These are phyloP conservation scores for Effrenium voratum DNA, from an alignment of 73 alveolate genomes.

Conservation along the genomic window DNA sequence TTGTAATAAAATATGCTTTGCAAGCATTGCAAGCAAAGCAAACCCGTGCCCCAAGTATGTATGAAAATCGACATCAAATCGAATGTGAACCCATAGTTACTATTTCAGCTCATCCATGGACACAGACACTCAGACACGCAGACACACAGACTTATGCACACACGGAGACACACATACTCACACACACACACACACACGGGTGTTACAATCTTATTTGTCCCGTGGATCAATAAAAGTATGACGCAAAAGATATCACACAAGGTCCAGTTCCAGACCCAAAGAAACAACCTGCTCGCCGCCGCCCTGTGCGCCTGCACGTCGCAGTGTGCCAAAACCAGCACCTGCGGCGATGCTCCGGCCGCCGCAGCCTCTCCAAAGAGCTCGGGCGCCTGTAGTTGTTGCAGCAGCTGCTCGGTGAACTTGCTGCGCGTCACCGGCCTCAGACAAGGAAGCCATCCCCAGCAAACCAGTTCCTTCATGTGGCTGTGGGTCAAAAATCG, in stretches of 20 bases:
- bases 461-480: too few species aligned
- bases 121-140: too few species aligned
- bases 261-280: not conserved
- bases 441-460: too few species aligned
- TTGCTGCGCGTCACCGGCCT: not conserved
- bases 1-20: too few species aligned
- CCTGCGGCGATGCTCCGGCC: not conserved
- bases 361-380: not conserved
- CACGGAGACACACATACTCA: not conserved
- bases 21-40: too few species aligned
- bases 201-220: too few species aligned
- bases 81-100: too few species aligned
- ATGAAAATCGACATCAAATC: too few species aligned
- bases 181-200: not conserved
- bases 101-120: too few species aligned
- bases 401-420: not conserved
- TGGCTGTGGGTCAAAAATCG: too few species aligned
- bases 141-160: too few species aligned
- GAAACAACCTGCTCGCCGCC: not conserved
- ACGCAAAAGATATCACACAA: not conserved
- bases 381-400: not conserved
- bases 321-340: conserved; percentile 25
- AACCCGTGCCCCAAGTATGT: too few species aligned
- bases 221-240: not conserved
- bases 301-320: not conserved